phyloP scores from a whole-genome alignment of 192 early-diverging fungal species.

The Dimargaris verticillata region DNA sequence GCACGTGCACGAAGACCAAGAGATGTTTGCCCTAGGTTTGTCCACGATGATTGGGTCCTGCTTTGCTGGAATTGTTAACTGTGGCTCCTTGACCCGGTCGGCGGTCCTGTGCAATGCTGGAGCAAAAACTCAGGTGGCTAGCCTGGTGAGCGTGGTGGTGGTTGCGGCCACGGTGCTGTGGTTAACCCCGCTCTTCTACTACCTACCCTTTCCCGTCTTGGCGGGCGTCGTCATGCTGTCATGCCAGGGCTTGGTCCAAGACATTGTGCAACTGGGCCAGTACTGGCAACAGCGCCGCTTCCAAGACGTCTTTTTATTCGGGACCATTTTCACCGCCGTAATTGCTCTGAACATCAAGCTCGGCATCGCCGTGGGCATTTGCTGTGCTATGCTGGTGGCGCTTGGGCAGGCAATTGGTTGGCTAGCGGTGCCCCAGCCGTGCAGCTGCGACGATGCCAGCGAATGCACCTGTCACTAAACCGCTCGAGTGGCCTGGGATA shows the following conservation, averaged over 20 bases:
- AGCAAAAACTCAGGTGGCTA: conserved; percentile 1
- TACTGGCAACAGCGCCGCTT: neutral
- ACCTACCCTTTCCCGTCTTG: conserved; percentile 3
- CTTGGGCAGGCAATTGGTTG: neutral
- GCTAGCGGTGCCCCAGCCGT: no score
- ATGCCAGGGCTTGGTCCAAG: neutral
- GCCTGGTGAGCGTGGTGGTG: conserved; percentile 1
- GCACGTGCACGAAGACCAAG: neutral
- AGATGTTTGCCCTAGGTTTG: conserved; percentile 8
- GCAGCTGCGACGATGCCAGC: no score
- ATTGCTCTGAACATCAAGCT: neutral
- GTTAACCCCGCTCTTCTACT: conserved; percentile 11
- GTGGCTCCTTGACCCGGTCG: conserved; percentile 6
- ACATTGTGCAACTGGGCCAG: neutral
- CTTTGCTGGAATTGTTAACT: conserved; percentile 1
- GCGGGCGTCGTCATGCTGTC: conserved; percentile 7
- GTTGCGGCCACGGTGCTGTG: neutral
- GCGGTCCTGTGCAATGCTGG: conserved; percentile 9
- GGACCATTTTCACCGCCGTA: neutral
- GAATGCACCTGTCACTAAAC: no score
- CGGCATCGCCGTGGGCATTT: neutral
- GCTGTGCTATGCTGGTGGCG: neutral
- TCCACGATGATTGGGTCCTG: conserved; percentile 1
- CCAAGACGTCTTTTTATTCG: neutral
- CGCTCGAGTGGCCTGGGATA: no score